Evolutionary conservation across 164 flowering plant genomes (phyloP), one percentile per base, ranked within the genome.

Genomic region (Tinospora cordifolia): DNA sequence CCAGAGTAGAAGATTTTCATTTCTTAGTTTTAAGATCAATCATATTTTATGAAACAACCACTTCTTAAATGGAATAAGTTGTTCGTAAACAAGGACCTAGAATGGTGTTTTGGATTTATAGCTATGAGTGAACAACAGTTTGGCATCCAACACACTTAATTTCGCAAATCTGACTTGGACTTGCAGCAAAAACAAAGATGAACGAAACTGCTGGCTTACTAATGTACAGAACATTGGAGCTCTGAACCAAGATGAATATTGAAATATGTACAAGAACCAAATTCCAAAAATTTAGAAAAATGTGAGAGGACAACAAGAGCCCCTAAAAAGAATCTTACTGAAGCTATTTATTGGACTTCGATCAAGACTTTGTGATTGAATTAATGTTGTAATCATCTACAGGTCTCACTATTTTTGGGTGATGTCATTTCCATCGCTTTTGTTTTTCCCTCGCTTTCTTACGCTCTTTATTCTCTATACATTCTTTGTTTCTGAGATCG

Each of bases 381-480:
- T 41, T 21, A 62, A 46, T 62, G 66, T 49, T 26, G 71, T 13
- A 72, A 51, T 67, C 22, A 30, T 65, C 34, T 46, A 41, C 44
- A 41, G 30, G 63, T 7, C 63, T 54, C 22, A 8, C 4, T 63
- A 67, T 70, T 60, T 70, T 71, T 65, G 71, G 67, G 34, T 21
- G 63, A 49, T 17, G 74, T 71, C 65, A 26, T 68, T 65, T 54
- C 19, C 68, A 49, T 46, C 66, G 67, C 41, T 69, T 51, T 22
- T 58, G 22, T 34, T 69, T 54, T 34, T 76, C 8, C 64, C 26
- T 49, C 21, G 36, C n/a, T 71, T 41, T 21, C 62, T 46, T 8
- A 1, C 21, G 12, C 59, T 67, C 24, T 54, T 74, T 51, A 58
- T 65, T 67, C 26, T 77, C 69, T 67, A 8, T 49, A 30, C 30